These are phyloP conservation scores for Aeschynomene evenia DNA, from an alignment of 306 rosid genomes.

Conservation along the genomic window DNA sequence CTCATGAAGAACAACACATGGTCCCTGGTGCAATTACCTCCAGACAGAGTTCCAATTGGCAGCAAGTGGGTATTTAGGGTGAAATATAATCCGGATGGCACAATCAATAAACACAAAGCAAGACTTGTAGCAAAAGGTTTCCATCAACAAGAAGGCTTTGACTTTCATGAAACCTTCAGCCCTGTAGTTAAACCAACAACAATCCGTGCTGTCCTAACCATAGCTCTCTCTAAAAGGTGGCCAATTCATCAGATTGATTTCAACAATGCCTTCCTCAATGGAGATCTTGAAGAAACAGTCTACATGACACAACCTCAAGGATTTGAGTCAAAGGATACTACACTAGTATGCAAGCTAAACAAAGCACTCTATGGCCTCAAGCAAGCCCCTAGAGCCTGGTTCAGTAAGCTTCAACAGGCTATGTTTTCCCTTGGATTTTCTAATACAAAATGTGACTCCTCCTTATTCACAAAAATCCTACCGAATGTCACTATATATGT, in stretches of 20 bases:
- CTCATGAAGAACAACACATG: neutral
- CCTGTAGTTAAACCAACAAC: too few species aligned
- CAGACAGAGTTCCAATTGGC: neutral
- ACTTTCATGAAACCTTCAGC: too few species aligned
- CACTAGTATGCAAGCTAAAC: neutral
- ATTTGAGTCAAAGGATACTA: too few species aligned
- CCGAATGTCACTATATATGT: neutral
- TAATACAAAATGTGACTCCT: neutral
- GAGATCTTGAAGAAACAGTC: neutral
- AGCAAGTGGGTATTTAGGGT: too few species aligned
- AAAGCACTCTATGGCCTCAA: neutral
- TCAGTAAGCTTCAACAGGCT: neutral
- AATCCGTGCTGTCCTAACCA: too few species aligned
- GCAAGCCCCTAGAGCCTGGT: neutral
- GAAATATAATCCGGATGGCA: too few species aligned
- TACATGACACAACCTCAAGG: neutral
- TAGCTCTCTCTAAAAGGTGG: neutral
- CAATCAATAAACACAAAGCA: too few species aligned
- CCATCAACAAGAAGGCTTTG: too few species aligned
- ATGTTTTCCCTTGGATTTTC: neutral
- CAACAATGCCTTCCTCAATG: neutral
- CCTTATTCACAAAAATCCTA: neutral
- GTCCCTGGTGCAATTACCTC: neutral
- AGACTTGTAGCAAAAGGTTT: too few species aligned
- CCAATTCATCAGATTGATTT: too few species aligned